Base-by-base conservation (phyloP, 768 basidiomycete genomes). In the Naematelia aurantialba region DNA sequence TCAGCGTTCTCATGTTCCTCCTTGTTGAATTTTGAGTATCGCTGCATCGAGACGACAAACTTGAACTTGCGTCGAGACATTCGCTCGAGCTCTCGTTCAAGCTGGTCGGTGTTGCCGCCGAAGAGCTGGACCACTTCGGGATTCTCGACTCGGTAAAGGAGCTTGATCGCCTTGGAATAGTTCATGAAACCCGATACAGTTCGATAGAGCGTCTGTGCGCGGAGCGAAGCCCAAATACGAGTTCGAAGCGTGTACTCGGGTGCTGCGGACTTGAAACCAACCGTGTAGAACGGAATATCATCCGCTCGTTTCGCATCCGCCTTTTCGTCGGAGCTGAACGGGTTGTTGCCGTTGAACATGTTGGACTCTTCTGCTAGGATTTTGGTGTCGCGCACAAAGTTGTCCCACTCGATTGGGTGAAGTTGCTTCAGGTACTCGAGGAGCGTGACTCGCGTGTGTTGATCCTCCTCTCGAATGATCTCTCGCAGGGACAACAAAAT, bases 101-200 rank as follows among this genome's bases (percentile, higher is more conserved):
- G 84, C 74, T 86, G 89, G 79, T 98, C 96, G 2, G 94, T 96
- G 79, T 98, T 98, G 13, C 93, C 94, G 42, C 96, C 94, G 68
- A 91, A 97, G 49, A 88, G 83, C 79, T 98, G 94, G 17, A 99
- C 96, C 49, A 99, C 89, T 78, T 99, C 96, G 5, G 96, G 96
- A 79, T 98, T 98, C 81, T 99, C 96, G 45, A 99, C 96, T 57
- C 94, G 91, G 78, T 98, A 94, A n/a, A 99, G 83, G 31, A 99
- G 81, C 77, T 99, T 99, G 85, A 99, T 98, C 12, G 96, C 96
- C 81, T 99, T 99, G 66, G 89, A 86, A 78, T 99, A 98, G 80
- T 99, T 99, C 96, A 98, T 98, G 90, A 99, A 97, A 52, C 96
- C 96, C 31, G 96, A 97, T 17, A 99, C 94, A 13, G 96, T 99